Base-by-base conservation (phyloP, 805 yeast species). In the Nakazawaea sp. region DNA sequence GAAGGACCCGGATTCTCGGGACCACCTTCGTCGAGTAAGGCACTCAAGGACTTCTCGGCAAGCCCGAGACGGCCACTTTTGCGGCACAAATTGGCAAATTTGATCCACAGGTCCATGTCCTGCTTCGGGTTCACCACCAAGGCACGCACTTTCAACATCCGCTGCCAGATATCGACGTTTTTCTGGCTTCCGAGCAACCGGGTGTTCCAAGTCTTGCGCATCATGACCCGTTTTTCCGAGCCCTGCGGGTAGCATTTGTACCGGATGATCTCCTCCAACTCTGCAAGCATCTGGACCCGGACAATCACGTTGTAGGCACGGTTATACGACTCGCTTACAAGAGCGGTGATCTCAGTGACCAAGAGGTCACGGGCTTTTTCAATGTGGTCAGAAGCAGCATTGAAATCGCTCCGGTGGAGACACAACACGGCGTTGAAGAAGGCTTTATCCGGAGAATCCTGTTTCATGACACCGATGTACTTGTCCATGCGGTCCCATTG, bases 91-190 rank as follows among this genome's bases (percentile, higher is more conserved):
- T 92, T 92, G 16, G 98, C 97, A 68, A 92, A 94, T 58, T 92
- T 89, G 50, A 92, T 90, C 96, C 97, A 88, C 75, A 89, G 86
- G 37, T 85, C 92, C 92, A 89, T 83, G 54, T 92, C 97, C 51
- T 92, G 95, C 47, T 89, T 86, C 2, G 98, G 99, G 45, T 82
- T 81, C 31, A 92, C 84, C 11, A 92, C 97, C 32, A 92, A 67
- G 0, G 97, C 90, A 40, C 98, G 71, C 2, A 90, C 96, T 55
- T 89, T 85, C 43, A 92, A 69, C 77, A 92, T 81, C 52, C 97
- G 70, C 56, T 90, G 97, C 98, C 99, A 92, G n/a, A 89, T 88
- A 61, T 92, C 99, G 35, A 92, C 97, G 61, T 92, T 92, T 48
- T 92, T 72, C 61, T 92, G 98, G 53, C 97, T 88, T 2, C 97